These are phyloP conservation scores for Capniomyces stellatus DNA, from an alignment of 371 early-diverging fungal genomes.

Conservation along the genomic window DNA sequence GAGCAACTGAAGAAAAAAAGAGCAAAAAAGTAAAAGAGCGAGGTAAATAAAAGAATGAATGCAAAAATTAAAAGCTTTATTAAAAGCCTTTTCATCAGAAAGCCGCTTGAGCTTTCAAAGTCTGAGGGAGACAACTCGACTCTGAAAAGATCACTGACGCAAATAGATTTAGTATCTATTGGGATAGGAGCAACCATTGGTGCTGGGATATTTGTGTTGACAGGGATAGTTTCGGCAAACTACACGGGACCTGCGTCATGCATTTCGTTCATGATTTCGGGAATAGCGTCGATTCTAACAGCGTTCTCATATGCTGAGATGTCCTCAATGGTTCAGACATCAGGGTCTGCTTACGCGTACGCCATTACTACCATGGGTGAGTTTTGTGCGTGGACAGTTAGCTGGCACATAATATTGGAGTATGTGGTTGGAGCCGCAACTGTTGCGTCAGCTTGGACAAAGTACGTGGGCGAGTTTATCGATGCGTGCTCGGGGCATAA, in stretches of 20 bases:
- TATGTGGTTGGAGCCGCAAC: slow-evolving; percentile 49
- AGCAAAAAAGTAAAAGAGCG: too few relatives aligned
- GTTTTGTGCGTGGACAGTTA: slow-evolving; percentile 52
- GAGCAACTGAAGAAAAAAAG: too few relatives aligned
- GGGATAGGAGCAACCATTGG: slow-evolving; percentile 31
- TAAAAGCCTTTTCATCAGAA: background rate
- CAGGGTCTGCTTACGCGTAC: slow-evolving; percentile 62
- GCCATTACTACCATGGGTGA: slow-evolving; percentile 64
- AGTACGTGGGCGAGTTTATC: slow-evolving; percentile 43
- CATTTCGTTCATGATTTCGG: slow-evolving; percentile 44
- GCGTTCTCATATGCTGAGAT: slow-evolving; percentile 57
- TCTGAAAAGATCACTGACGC: background rate
- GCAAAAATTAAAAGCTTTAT: background rate
- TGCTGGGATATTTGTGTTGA: slow-evolving; percentile 27
- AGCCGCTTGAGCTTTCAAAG: background rate
- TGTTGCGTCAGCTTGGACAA: slow-evolving; percentile 49
- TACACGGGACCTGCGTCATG: slow-evolving; percentile 58
- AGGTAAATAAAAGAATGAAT: background rate
- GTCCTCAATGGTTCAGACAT: slow-evolving; percentile 55
- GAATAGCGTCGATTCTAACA: slow-evolving; percentile 38
- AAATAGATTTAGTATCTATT: slow-evolving; percentile 16
- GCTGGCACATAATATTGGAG: slow-evolving; percentile 61
- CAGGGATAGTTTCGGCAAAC: slow-evolving; percentile 41
- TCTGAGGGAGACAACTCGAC: background rate
- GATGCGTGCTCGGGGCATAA: background rate